Base-by-base conservation (phyloP, 139 green algal genomes). In the Chlorella sp. region DNA sequence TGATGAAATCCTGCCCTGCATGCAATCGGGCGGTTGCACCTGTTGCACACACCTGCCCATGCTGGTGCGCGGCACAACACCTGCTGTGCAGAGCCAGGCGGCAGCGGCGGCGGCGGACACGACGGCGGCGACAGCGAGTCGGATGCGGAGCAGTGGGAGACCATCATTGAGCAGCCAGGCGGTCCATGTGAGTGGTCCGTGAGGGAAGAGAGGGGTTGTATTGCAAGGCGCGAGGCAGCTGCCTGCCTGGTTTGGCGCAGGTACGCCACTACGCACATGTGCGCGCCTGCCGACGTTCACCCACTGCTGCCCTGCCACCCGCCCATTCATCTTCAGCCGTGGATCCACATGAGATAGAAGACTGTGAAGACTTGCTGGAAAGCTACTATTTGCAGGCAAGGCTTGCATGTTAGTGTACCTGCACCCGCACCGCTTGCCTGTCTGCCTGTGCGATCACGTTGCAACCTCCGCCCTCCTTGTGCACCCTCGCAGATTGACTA, bases 311-410 rank as follows among this genome's bases (percentile, higher is more conserved):
- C 28, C 34, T 7, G 67, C n/a, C 34, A 11, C 46, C 8, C 46
- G 46, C 14, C 51, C 51, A 26, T 20, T 16, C 51, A 60, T 2
- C 51, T 60, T 11, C 72, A 60, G 76, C 38, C 32, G 69, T 85
- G 70, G 86, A 89, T 65, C 80, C 87, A 20, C 76, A 87, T 32
- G 81, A 91, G 36, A 86, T 91, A 54, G 77, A 83, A 76, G 76
- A 80, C 14, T 74, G 60, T 3, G 90, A 91, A 64, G 81, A 91
- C 62, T 73, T 92, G 73, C 84, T 93, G 54, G 90, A 92, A 77
- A 76, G 77, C 30, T 92, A 92, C 84, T 93, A 86, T 77, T 83
- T 92, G 73, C 90, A 90, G 89, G 87, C 74, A 60, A 74, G 28
- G 58, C 11, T n/a, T 54, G 38, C 19, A 9, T 74, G 70, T 76